phyloP scores from a whole-genome alignment of 495 filamentous ascomycete genomes.

The Talaromyces ruber region DNA sequence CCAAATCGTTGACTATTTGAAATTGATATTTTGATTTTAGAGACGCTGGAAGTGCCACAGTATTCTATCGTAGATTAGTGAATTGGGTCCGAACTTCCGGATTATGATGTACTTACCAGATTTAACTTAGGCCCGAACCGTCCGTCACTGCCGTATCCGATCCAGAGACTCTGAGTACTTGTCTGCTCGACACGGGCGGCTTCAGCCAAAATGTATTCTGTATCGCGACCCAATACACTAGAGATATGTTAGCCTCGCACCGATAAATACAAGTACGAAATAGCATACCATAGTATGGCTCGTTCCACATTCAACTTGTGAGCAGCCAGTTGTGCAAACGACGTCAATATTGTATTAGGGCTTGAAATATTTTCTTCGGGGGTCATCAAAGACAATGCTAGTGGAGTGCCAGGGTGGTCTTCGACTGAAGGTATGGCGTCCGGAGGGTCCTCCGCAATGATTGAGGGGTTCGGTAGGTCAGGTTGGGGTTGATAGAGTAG shows the following conservation, averaged over 20 bases:
- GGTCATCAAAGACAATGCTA: constrained; percentile 8
- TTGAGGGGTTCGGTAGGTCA: neutral
- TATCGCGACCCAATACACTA: constrained; percentile 48
- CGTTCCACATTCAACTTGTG: constrained; percentile 39
- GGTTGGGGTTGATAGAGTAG: constrained; percentile 11
- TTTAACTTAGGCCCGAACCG: neutral
- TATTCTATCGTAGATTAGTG: constrained; percentile 12
- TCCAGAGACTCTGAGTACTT: neutral
- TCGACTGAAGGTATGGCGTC: neutral
- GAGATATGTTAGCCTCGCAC: constrained; percentile 4
- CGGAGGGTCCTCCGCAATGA: neutral
- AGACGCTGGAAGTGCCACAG: constrained; percentile 28
- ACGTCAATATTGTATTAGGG: constrained; percentile 49
- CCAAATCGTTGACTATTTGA: constrained; percentile 29
- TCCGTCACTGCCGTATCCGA: neutral
- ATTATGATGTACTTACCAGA: neutral
- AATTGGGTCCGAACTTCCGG: constrained; percentile 12
- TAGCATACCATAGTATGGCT: constrained; percentile 29
- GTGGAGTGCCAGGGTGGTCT: neutral
- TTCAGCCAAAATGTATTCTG: constrained; percentile 51
- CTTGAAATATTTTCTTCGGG: constrained; percentile 14
- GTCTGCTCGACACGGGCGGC: constrained; percentile 27
- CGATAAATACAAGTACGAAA: neutral
- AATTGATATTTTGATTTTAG: constrained; percentile 24
- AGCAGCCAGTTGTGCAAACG: constrained; percentile 41